Base-by-base conservation (phyloP, 768 basidiomycete species). In the Termitomyces titanicus region DNA sequence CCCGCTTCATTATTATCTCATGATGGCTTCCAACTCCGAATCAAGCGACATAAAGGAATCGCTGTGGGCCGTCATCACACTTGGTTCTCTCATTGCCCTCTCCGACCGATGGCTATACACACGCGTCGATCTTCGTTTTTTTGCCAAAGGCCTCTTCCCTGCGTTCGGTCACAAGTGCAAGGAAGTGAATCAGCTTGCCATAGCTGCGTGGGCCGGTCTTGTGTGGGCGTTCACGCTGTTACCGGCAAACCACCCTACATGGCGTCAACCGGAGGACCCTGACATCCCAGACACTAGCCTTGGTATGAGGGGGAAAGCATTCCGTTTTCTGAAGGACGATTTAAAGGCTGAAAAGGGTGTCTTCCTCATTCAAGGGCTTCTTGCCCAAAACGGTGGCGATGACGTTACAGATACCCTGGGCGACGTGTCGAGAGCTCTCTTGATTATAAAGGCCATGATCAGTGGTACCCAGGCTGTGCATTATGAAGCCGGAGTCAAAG, bases 121-220 rank as follows among this genome's bases (percentile, higher is more conserved):
- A n/a, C 74, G 74, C 39, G 61, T 69, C 1, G 61, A 64, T 24
- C 52, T 81, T 25, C 74, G 70, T 51, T 69, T 79, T 34, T 62
- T 78, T 40, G 57, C 78, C 13, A 62, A 68, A 6, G 64, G 67
- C 9, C 68, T 82, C 22, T 65, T 62, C 9, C 57, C 64, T 27
- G 57, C 75, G 3, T 61, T 69, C 18, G 61, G 47, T 3, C 74
- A 79, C 56, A 68, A 70, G 45, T 64, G 69, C n/a, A 61, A 65
- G 11, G 48, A 66, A 5, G 67, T 79, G 11, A 70, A 69, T 12
- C 63, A 68, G 17, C 66, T 82, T 8, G 73, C 77, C 40, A 64
- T 75, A 1, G 73, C 73, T 34, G 66, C 79, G 20, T 87, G 84
- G 84, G 73, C 70, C 49, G 74, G 79, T 49, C 69, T 85, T 25